Percentiles rank a stretch among this genome's conserved stretches.
Evolutionary conservation across 2,329 filamentous ascomycete species (phyloP).

Genomic region (Fusarium tricinctum): DNA sequence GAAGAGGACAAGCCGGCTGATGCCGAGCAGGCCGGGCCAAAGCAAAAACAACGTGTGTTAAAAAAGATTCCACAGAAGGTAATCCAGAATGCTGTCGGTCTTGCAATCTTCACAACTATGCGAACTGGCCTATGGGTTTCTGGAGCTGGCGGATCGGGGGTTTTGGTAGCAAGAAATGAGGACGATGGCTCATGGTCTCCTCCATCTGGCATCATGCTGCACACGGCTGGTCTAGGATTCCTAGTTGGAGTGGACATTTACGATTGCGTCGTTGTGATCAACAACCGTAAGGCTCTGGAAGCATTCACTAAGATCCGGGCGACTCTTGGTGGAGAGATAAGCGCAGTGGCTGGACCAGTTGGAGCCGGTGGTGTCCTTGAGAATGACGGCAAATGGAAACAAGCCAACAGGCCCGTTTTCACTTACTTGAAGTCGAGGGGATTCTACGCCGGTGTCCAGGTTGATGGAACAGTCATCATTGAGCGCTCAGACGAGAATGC

Average conservation of each 20-base stretch:
- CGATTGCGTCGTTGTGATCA: constrained; percentile 89
- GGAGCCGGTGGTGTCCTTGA: constrained; percentile 81
- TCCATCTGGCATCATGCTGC: constrained; percentile 83
- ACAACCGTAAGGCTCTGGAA: constrained; percentile 79
- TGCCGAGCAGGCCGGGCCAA: constrained; percentile 51
- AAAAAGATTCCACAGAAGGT: constrained; percentile 69
- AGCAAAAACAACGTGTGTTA: constrained; percentile 61
- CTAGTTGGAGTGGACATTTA: constrained; percentile 87
- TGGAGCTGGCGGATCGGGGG: constrained; percentile 75
- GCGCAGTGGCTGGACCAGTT: constrained; percentile 76
- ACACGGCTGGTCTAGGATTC: constrained; percentile 83
- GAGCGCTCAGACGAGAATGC: constrained; percentile 88
- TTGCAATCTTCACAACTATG: constrained; percentile 80
- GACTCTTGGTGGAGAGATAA: constrained; percentile 82
- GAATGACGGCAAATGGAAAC: constrained; percentile 60
- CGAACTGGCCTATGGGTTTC: constrained; percentile 76
- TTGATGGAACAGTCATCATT: constrained; percentile 88
- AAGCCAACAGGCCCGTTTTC: constrained; percentile 68
- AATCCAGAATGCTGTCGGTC: constrained; percentile 73
- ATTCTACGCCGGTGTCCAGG: constrained; percentile 86
- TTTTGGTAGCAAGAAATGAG: constrained; percentile 70
- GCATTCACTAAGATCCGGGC: constrained; percentile 81
- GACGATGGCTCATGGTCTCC: constrained; percentile 80
- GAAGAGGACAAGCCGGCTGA: constrained; percentile 50
- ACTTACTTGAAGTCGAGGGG: constrained; percentile 88